Conservation (phyloP, 352 stramenopile genomes). For the Globisporangium rhizosaccharum region DNA sequence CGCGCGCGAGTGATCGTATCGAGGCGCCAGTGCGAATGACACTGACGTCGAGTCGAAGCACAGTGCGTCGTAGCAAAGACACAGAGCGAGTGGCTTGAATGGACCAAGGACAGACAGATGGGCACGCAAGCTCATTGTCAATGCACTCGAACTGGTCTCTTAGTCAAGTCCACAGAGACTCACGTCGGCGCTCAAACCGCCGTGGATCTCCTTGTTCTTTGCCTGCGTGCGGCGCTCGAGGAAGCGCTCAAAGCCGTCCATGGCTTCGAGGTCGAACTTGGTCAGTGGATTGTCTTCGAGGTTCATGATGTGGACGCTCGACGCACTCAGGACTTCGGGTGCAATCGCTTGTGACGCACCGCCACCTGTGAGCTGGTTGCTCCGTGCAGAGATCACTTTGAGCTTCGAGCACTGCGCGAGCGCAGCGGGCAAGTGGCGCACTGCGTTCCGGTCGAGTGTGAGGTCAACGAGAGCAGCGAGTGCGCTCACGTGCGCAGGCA, state of each 20-base stretch:
- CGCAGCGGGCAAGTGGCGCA: slow-evolving; percentile 35
- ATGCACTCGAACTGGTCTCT: background rate
- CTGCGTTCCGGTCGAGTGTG: slow-evolving; percentile 54
- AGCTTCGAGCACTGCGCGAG: slow-evolving; percentile 63
- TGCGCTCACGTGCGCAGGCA: slow-evolving; percentile 40
- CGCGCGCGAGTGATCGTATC: background rate
- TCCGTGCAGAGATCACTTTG: slow-evolving; percentile 60
- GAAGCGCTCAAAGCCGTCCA: slow-evolving; percentile 77
- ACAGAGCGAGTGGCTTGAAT: background rate
- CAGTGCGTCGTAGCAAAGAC: slow-evolving; percentile 3
- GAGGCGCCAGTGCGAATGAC: background rate
- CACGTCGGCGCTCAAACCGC: slow-evolving; percentile 66
- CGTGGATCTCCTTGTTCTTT: slow-evolving; percentile 87
- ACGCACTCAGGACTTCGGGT: slow-evolving; percentile 42
- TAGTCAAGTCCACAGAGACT: slow-evolving; percentile 80
- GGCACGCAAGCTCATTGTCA: background rate
- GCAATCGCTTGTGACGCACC: slow-evolving; percentile 29
- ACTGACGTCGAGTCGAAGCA: too few species aligned
- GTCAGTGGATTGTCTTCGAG: slow-evolving; percentile 76
- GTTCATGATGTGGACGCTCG: slow-evolving; percentile 77
- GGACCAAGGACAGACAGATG: background rate
- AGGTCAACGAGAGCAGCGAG: slow-evolving; percentile 61
- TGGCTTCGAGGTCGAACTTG: slow-evolving; percentile 70
- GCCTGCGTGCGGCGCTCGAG: slow-evolving; percentile 64
- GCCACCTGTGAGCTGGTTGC: slow-evolving; percentile 37